Evolutionary conservation across 805 yeast species (phyloP), one percentile per base, ranked within the genome.

Genomic region (Monosporozyma yasuniensis): DNA sequence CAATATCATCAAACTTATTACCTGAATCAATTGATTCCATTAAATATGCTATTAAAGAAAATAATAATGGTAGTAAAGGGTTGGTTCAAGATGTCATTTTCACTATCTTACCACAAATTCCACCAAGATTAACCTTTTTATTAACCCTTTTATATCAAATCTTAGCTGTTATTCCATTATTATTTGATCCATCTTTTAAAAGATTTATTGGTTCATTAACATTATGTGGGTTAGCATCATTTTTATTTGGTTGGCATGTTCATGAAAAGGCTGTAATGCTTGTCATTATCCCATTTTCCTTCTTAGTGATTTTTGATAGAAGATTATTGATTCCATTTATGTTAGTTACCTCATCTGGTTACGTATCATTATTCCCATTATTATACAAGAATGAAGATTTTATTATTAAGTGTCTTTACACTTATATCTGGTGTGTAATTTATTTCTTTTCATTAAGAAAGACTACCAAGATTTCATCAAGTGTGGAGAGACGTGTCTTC

Each of bases 211-310:
- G 95, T 0, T 79, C 90, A 1, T 68, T 93, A 58, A 84, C 96
- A 0, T 73, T 91, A 45, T 91, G 98, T 68, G 98, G 95, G 3
- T 87, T 80, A 68, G 82, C 96, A 0, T 85, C 96, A 2, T 93
- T 87, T 61, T 69, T 93, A 46, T 93, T 93, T 68, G 99, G 99
- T 4, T 93, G 98, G 97, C 98, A 93, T 62, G 99, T 93, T 22
- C 99, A 93, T 69, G 99, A 93, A 67, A 93, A 93, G 74, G 98
- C 98, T 0, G 80, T 93, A n/a, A 75, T 93, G 74, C 66, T 90
- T 19, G 83, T 91, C 2, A 84, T 93, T 8, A 78, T 93, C 56
- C 99, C 99, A 1, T 81, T 87, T 65, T 76, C 93, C 6, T 83
- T 93, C 63, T 67, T 90, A 25, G 84, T 83, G 3, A 73, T 81